Conservation (phyloP, 106 monocot species). For the Dioscorea zingiberensis region DNA sequence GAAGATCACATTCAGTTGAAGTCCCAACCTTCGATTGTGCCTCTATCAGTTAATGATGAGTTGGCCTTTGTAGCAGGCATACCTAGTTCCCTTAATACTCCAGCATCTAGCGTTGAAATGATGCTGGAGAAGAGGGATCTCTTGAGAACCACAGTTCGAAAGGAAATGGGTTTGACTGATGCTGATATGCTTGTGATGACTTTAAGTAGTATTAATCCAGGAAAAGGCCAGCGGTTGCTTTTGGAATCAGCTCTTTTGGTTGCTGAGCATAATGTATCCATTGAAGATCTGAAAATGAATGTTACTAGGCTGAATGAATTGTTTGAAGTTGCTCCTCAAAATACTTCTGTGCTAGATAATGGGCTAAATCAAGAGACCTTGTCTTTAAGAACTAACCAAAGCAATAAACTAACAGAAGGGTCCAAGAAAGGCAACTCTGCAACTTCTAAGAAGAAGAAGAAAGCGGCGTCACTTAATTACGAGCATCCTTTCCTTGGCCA, state of each 20-base stretch:
- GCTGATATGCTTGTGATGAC: constrained; percentile 78
- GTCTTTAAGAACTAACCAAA: constrained; percentile 15
- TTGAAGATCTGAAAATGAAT: constrained; percentile 33
- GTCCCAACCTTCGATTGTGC: constrained; percentile 51
- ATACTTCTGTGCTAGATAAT: constrained; percentile 5
- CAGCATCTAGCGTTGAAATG: constrained; percentile 46
- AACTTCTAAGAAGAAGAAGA: constrained; percentile 30
- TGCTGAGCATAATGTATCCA: constrained; percentile 33
- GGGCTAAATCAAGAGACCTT: constrained; percentile 13
- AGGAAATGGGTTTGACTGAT: constrained; percentile 79
- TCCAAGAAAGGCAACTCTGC: constrained; percentile 10
- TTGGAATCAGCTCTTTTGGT: constrained; percentile 70
- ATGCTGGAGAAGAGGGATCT: constrained; percentile 64
- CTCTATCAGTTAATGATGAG: constrained; percentile 93
- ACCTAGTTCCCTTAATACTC: constrained; percentile 61
- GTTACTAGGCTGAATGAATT: constrained; percentile 25
- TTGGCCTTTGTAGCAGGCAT: constrained; percentile 82
- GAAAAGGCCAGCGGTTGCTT: constrained; percentile 71
- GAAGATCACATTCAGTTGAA: constrained; percentile 66
- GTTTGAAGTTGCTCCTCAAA: constrained; percentile 26
- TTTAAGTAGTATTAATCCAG: constrained; percentile 87
- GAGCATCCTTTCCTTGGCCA: constrained; percentile 4
- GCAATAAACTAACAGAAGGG: constrained; percentile 13
- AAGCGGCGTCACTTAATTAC: constrained; percentile 19
- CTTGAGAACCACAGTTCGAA: constrained; percentile 59